Evolutionary conservation across 2,329 filamentous ascomycete genomes (phyloP), one percentile per base, ranked within the genome.

Genomic region (Ceratocystis destructans): DNA sequence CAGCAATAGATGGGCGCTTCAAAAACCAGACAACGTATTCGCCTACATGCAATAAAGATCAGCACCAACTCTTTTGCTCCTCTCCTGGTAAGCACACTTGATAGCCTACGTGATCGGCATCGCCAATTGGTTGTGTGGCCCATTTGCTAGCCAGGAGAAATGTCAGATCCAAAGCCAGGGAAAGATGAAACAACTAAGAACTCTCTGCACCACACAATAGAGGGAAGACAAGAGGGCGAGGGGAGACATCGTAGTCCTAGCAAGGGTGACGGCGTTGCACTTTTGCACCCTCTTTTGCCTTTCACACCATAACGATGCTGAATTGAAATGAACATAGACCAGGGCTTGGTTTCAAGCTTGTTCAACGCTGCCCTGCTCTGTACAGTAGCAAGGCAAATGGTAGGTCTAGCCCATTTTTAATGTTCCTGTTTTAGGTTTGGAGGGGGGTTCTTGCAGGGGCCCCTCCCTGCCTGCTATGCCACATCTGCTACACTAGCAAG

Each of bases 261-360:
- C 10, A 41, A 41, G 37, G 37, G 37, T 41, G 37, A 10, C 37
- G 37, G 10, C 37, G 37, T 41, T 41, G 37, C 37, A 41, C n/a
- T 22, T 50, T 50, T 22, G 15, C 46, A 50, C 22, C n/a, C 46
- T 22, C 22, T 10, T n/a, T 50, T n/a, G 22, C 10, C 28, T 59
- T 59, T 5, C 55, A 33, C 15, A 25, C 28, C 7, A 59, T 6
- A 41, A 12, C 17, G 28, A 37, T n/a, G 55, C 15, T n/a, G 12
- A 33, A 10, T 31, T 37, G 28, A 59, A 59, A 59, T 59, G 28
- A 41, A 59, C 17, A 12, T 33, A 7, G 28, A 33, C 55, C 55
- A 59, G 55, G 55, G 55, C 33, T n/a, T 25, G 55, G 55, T 59
- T 59, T 59, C 55, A 59, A 59, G 55, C 28, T 59, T 59, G 33